phyloP scores from a whole-genome alignment of 306 rosid species.

The Echinosophora koreensis region DNA sequence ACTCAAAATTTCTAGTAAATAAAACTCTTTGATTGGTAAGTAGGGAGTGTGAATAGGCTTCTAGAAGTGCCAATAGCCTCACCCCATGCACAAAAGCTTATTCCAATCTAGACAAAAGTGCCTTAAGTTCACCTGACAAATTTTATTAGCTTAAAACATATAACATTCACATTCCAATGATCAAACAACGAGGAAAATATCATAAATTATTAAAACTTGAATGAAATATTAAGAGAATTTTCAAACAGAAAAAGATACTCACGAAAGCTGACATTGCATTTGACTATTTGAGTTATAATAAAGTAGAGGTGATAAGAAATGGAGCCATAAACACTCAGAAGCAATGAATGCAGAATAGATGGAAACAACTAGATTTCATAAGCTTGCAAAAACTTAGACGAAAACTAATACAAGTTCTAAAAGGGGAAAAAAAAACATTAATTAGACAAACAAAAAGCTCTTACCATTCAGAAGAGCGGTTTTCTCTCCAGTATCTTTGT shows the following conservation, averaged over 20 bases:
- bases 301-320: constrained; percentile 6
- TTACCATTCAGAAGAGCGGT: constrained; percentile 86
- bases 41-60: no score
- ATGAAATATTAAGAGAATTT: neutral
- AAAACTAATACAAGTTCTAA: constrained; percentile 18
- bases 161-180: constrained; percentile 4
- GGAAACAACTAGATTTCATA: constrained; percentile 17
- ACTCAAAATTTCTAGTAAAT: no score
- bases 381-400: constrained; percentile 13
- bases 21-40: no score
- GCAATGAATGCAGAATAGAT: constrained; percentile 16
- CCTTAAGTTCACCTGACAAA: neutral
- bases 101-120: neutral
- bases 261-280: constrained; percentile 5
- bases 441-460: constrained; percentile 36
- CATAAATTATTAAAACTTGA: neutral
- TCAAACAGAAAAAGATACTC: constrained; percentile 4
- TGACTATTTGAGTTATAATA: neutral
- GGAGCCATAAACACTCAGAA: constrained; percentile 24
- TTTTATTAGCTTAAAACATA: neutral
- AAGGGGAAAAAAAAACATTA: constrained; percentile 4
- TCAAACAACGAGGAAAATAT: neutral
- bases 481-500: constrained; percentile 93
- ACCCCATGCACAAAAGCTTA: neutral
- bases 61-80: no score